Conservation (phyloP, 1,139 yeast species). For the Saccharomyces hybrid region DNA sequence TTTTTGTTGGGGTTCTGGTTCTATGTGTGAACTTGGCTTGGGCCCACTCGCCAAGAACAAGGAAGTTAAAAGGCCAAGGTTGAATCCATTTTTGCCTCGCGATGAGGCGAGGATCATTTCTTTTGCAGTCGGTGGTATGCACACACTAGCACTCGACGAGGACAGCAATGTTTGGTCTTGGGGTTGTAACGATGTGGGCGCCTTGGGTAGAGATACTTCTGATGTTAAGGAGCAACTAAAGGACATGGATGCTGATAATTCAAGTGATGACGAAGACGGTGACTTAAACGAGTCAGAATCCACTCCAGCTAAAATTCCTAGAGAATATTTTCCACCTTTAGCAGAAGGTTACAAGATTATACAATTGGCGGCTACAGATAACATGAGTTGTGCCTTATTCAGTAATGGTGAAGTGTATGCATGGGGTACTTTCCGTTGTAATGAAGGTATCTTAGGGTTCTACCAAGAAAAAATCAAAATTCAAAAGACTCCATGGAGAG, state of each 20-base stretch:
- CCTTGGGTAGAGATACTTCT: conserved; percentile 80
- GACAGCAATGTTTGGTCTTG: conserved; percentile 83
- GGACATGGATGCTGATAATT: conserved; percentile 51
- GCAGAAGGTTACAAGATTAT: conserved; percentile 46
- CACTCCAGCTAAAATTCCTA: conserved; percentile 63
- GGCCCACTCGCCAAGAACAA: conserved; percentile 85
- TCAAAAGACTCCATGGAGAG: conserved; percentile 61
- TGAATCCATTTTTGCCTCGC: conserved; percentile 63
- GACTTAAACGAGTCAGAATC: conserved; percentile 83
- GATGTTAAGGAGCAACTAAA: conserved; percentile 50
- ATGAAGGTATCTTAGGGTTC: conserved; percentile 77
- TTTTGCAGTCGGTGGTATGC: conserved; percentile 94
- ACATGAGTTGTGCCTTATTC: conserved; percentile 71
- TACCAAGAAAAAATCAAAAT: conserved; percentile 58
- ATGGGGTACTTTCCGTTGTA: conserved; percentile 95
- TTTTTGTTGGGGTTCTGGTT: conserved; percentile 93
- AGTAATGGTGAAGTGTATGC: conserved; percentile 86
- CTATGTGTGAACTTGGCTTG: conserved; percentile 92
- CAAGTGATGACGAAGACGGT: conserved; percentile 64
- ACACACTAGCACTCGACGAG: conserved; percentile 71
- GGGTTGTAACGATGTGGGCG: conserved; percentile 94
- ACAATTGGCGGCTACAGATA: conserved; percentile 89
- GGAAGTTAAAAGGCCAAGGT: conserved; percentile 90
- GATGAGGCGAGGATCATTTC: conserved; percentile 67
- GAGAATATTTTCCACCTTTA: conserved; percentile 51